Evolutionary conservation across 495 filamentous ascomycete genomes (phyloP).

Genomic region (Penicillium pulvis): DNA sequence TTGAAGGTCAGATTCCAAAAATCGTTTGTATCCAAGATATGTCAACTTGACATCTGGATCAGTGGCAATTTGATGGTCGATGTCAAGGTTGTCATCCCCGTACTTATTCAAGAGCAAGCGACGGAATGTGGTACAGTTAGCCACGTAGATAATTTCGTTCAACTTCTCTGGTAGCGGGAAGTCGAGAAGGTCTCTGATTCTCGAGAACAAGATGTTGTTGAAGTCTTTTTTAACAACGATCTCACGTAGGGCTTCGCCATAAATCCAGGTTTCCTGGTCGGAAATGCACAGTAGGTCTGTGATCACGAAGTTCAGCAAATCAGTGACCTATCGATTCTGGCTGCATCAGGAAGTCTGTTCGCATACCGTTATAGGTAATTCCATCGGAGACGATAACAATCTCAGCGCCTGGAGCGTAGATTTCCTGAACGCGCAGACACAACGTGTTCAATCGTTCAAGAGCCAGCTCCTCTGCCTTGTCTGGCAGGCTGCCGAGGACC

Average conservation of each 20-base stretch:
- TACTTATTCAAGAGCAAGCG: constrained; percentile 13
- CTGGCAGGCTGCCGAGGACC: constrained; percentile 50
- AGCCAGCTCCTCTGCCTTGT: constrained; percentile 54
- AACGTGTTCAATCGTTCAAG: constrained; percentile 47
- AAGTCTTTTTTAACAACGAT: constrained; percentile 41
- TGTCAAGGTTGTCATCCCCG: constrained; percentile 9
- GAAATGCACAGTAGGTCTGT: constrained; percentile 53
- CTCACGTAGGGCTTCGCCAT: constrained; percentile 48
- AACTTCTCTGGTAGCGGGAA: constrained; percentile 9
- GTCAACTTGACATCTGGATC: constrained; percentile 13
- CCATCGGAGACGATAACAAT: constrained; percentile 55
- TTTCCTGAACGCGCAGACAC: constrained; percentile 42
- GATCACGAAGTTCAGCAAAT: not conserved
- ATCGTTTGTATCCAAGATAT: constrained; percentile 13
- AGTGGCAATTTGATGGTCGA: constrained; percentile 9
- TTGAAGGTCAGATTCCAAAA: constrained; percentile 12
- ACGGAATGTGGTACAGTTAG: constrained; percentile 12
- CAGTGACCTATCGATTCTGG: not conserved
- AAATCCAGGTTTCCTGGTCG: constrained; percentile 52
- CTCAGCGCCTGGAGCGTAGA: constrained; percentile 48
- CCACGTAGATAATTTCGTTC: constrained; percentile 12
- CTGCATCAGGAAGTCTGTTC: not conserved
- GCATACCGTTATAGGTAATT: constrained; percentile 53
- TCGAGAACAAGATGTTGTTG: constrained; percentile 7
- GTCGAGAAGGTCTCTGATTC: constrained; percentile 11